These are phyloP conservation scores for Candida parachauliodes DNA, from an alignment of 805 yeast genomes.

Conservation along the genomic window DNA sequence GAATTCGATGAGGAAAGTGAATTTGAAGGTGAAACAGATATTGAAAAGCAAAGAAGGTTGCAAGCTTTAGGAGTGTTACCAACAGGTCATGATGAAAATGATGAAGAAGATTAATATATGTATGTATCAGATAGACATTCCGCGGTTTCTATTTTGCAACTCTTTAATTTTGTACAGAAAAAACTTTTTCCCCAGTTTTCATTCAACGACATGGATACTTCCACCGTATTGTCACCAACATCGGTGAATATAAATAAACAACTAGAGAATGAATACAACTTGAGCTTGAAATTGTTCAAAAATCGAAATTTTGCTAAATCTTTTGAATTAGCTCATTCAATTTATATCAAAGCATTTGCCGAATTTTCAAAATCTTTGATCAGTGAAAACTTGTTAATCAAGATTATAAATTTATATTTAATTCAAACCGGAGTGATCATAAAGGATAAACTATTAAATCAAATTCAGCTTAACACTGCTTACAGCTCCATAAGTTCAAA, in stretches of 20 bases:
- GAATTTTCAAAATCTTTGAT: slow-evolving; percentile 22
- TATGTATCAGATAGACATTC: too few species aligned
- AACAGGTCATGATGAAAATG: slow-evolving; percentile 40
- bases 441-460: slow-evolving; percentile 5
- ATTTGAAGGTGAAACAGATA: slow-evolving; percentile 51
- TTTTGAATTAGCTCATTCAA: slow-evolving; percentile 20
- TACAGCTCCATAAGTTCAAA: slow-evolving; percentile 8
- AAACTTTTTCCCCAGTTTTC: slow-evolving; percentile 1
- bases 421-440: slow-evolving; percentile 28
- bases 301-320: slow-evolving; percentile 35
- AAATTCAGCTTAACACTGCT: not conserved
- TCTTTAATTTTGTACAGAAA: too few species aligned
- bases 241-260: slow-evolving; percentile 5
- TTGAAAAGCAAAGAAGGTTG: slow-evolving; percentile 61
- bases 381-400: slow-evolving; percentile 26
- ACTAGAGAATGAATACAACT: slow-evolving; percentile 22
- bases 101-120: slow-evolving; percentile 37
- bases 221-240: slow-evolving; percentile 3
- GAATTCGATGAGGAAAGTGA: slow-evolving; percentile 19
- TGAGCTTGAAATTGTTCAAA: slow-evolving; percentile 37
- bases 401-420: slow-evolving; percentile 33
- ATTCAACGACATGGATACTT: slow-evolving; percentile 5
- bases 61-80: slow-evolving; percentile 49
- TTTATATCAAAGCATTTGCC: slow-evolving; percentile 19
- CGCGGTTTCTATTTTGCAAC: too few species aligned